phyloP scores from a whole-genome alignment of 2,329 filamentous ascomycete genomes.

The Sclerotiophoma versabilis region DNA sequence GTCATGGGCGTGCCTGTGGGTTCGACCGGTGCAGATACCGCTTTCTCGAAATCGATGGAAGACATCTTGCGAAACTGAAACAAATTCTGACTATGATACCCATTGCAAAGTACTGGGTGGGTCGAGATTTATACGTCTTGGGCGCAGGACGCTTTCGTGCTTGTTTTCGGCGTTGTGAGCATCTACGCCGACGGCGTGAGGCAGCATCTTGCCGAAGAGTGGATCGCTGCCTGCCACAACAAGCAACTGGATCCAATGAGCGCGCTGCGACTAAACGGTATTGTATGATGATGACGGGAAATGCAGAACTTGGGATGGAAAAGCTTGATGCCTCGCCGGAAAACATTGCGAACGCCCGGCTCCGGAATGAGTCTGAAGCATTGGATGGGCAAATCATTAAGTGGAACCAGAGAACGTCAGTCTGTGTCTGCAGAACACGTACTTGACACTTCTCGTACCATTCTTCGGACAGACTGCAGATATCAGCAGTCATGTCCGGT shows the following conservation, averaged over 20 bases:
- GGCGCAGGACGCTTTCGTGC: neutral
- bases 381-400: neutral
- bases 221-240: constrained; percentile 7
- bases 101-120: neutral
- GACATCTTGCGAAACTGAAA: neutral
- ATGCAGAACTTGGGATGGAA: neutral
- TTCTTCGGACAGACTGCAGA: neutral
- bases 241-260: neutral
- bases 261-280: neutral
- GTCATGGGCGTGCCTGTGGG: neutral
- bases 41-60: neutral
- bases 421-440: neutral
- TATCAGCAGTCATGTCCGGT: too few species aligned
- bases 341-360: neutral
- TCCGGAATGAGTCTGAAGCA: neutral
- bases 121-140: neutral
- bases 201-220: constrained; percentile 10
- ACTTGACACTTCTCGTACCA: neutral
- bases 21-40: neutral
- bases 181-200: constrained; percentile 8
- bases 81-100: neutral
- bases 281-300: neutral
- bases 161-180: neutral
- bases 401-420: neutral
- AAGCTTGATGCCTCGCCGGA: neutral